Percentiles rank a stretch among this genome's conserved stretches.
These are phyloP conservation scores for Acacia pycnantha DNA, from an alignment of 331 rosid species.

Conservation along the genomic window DNA sequence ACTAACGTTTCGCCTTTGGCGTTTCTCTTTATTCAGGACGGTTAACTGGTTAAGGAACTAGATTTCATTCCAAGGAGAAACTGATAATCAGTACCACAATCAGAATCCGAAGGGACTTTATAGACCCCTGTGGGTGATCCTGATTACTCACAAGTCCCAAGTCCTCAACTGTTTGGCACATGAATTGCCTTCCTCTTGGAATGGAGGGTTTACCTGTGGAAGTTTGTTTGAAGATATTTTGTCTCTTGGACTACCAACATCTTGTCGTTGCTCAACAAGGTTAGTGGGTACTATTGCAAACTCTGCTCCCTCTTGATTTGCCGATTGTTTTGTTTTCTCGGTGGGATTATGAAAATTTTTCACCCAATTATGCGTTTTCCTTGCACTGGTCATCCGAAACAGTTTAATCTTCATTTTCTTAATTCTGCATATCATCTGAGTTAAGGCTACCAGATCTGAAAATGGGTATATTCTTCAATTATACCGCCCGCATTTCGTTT, in stretches of 20 bases:
- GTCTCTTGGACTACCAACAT: constrained; percentile 34
- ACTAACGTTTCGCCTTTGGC: neutral
- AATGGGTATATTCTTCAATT: neutral
- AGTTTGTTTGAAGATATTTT: constrained; percentile 31
- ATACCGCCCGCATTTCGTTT: neutral
- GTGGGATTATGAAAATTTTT: neutral
- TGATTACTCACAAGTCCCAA: neutral
- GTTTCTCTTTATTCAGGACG: neutral
- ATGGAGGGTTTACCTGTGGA: constrained; percentile 38
- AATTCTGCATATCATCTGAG: neutral
- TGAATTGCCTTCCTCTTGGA: neutral
- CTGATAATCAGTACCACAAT: neutral
- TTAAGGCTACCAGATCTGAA: constrained; percentile 1
- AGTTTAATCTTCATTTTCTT: neutral
- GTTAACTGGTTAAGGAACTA: neutral
- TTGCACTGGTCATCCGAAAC: neutral
- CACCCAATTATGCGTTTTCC: neutral
- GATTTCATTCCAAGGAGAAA: neutral
- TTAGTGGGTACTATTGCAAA: neutral
- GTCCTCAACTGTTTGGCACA: neutral
- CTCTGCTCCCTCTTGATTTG: neutral
- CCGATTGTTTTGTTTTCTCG: neutral
- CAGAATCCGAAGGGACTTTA: neutral
- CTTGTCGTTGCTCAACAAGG: constrained; percentile 32
- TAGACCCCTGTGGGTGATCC: neutral